Base-by-base conservation (phyloP, 345 rosid species). In the Xanthoceras sorbifolium region DNA sequence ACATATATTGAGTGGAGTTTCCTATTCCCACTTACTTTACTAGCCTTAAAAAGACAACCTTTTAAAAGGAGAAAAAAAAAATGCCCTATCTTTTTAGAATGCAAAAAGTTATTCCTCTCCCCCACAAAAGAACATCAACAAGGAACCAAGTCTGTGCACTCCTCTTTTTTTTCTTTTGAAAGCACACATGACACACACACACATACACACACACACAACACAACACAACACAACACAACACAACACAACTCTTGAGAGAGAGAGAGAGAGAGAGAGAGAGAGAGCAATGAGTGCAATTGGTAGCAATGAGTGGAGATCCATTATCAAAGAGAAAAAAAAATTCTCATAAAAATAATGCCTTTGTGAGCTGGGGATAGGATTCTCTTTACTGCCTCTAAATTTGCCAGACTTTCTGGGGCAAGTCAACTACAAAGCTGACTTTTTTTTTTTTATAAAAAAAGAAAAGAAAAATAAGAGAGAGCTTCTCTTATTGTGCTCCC, bases 401-500 rank as follows among this genome's bases (percentile, higher is more conserved):
- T 84, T 80, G 86, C 78, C 85, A 84, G 78, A 84, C 93, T 88
- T 90, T 88, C 77, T 84, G 71, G 87, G 83, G 86, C 81, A 87
- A 87, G 91, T 88, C 91, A 90, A 90, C 91, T 31, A 88, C 63
- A 88, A 90, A 90, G 91, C 82, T 85, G 82, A 20, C 80, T 76
- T 78, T 82, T 57, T 66, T 10, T 18, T 48, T 50, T 68, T 28
- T 62, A 28, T 2, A 14, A 28, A 32, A 17, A 2, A 60, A 29
- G 38, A 4, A 2, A 17, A 66, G 9, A 22, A 14, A 1, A 55
- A 34, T 29, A 17, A 50, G 1, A 77, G 69, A 46, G 60, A 77
- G 64, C 78, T 61, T 50, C 64, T 54, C 76, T 71, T 66, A 78
- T 82, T 81, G 85, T 85, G 88, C 82, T 59, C 79, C 88, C 86